phyloP scores from a whole-genome alignment of 225 moss, liverwort and hornwort species.

The Marchantia paleacea region DNA sequence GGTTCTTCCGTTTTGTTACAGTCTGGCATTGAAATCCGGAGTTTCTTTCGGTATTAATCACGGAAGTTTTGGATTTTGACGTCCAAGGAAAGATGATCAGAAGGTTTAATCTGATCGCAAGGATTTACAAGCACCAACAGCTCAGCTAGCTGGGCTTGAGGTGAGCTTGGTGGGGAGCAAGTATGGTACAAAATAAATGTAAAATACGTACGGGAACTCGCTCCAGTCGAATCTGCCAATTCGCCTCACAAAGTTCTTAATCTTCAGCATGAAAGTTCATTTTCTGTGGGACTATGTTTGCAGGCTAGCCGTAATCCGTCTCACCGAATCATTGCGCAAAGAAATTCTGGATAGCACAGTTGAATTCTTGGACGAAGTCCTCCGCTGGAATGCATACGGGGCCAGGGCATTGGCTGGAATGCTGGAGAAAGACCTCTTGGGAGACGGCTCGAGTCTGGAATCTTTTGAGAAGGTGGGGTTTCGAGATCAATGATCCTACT shows the following conservation, averaged over 20 bases:
- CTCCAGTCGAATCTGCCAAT: too few relatives aligned
- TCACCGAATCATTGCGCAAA: constrained; percentile 55
- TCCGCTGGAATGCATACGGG: constrained; percentile 65
- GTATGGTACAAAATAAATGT: neutral
- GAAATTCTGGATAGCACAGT: constrained; percentile 69
- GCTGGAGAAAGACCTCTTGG: constrained; percentile 72
- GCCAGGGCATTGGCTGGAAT: constrained; percentile 59
- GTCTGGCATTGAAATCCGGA: too few relatives aligned
- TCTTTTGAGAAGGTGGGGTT: constrained; percentile 56
- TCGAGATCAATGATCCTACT: neutral
- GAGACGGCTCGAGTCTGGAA: constrained; percentile 59
- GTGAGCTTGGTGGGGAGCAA: neutral
- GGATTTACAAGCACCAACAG: neutral
- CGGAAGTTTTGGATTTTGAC: too few relatives aligned
- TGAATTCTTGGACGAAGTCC: constrained; percentile 58
- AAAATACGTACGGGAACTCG: neutral
- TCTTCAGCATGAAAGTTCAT: neutral
- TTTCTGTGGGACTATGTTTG: neutral
- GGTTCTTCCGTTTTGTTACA: neutral
- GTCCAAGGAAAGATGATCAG: too few relatives aligned
- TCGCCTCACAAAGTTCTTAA: neutral
- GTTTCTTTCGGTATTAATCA: too few relatives aligned
- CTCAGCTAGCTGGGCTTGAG: neutral
- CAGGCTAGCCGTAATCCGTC: constrained; percentile 40
- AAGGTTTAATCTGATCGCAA: neutral